Evolutionary conservation across 2,329 filamentous ascomycete genomes (phyloP).

Genomic region (Pseudogymnoascus sp.): DNA sequence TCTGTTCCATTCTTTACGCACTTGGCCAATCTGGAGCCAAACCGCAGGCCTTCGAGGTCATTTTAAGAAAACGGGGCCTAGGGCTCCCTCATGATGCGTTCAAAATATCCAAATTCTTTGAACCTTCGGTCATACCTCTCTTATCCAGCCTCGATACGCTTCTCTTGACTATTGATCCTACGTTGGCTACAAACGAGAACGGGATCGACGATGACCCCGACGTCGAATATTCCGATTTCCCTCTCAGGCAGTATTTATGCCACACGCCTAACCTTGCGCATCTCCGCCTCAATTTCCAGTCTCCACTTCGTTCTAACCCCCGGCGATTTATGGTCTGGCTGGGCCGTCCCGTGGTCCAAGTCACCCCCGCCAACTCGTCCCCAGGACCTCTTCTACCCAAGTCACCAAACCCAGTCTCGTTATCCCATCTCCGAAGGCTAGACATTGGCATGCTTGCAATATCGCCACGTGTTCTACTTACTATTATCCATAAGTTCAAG

Average conservation of each 20-base stretch:
- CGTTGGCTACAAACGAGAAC: slow-evolving; percentile 10
- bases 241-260: slow-evolving; percentile 24
- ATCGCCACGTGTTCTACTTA: slow-evolving; percentile 27
- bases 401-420: slow-evolving; percentile 23
- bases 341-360: slow-evolving; percentile 15
- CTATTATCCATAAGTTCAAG: slow-evolving; percentile 36
- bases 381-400: slow-evolving; percentile 9
- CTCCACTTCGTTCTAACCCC: slow-evolving; percentile 11
- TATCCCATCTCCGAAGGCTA: slow-evolving; percentile 34
- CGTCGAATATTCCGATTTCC: slow-evolving; percentile 17
- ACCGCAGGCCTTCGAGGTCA: slow-evolving; percentile 41
- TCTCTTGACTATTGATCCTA: slow-evolving; percentile 31
- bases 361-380: not conserved
- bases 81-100: slow-evolving; percentile 38
- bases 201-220: slow-evolving; percentile 13
- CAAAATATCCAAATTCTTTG: slow-evolving; percentile 35
- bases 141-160: slow-evolving; percentile 41
- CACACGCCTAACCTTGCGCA: slow-evolving; percentile 39
- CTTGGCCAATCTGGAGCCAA: slow-evolving; percentile 34
- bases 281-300: slow-evolving; percentile 45
- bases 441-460: slow-evolving; percentile 38
- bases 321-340: slow-evolving; percentile 36
- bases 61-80: slow-evolving; percentile 29
- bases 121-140: slow-evolving; percentile 33
- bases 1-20: slow-evolving; percentile 36